These are phyloP conservation scores for Arthrobotrys entomopaga DNA, from an alignment of 2,329 filamentous ascomycete genomes.

Conservation along the genomic window DNA sequence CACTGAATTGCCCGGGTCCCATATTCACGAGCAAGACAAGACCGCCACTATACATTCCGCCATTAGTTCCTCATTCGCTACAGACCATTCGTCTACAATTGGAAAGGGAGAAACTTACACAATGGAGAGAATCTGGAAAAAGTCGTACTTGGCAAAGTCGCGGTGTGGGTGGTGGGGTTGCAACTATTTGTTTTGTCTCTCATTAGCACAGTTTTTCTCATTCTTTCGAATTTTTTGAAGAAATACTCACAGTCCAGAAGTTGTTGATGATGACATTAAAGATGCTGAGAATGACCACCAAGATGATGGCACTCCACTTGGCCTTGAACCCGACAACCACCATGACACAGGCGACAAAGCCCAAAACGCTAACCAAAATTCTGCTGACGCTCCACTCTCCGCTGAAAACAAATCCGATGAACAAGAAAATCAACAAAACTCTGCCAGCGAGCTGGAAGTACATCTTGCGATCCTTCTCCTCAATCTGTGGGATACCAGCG, in stretches of 20 bases:
- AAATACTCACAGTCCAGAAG: constrained; percentile 93
- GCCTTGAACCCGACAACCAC: constrained; percentile 99
- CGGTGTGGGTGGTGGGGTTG: constrained; percentile 98
- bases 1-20: constrained; percentile 95
- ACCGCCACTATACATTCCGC: constrained; percentile 71
- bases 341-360: constrained; percentile 94
- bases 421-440: constrained; percentile 96
- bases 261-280: constrained; percentile 99
- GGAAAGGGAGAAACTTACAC: constrained; percentile 69
- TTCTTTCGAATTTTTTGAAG: neutral
- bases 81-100: neutral
- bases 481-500: constrained; percentile 88
- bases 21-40: constrained; percentile 97
- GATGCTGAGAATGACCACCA: constrained; percentile 92
- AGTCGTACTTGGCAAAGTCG: constrained; percentile 99
- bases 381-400: constrained; percentile 92
- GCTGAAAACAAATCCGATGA: constrained; percentile 94
- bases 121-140: constrained; percentile 99
- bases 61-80: constrained; percentile 57
- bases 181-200: constrained; percentile 71
- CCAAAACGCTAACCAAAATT: constrained; percentile 82
- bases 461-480: constrained; percentile 99
- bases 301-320: constrained; percentile 95
- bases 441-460: constrained; percentile 98
- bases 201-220: constrained; percentile 58